Evolutionary conservation across 1,284 basidiomycete genomes (phyloP).

Genomic region (Malassezia pachydermatis): DNA sequence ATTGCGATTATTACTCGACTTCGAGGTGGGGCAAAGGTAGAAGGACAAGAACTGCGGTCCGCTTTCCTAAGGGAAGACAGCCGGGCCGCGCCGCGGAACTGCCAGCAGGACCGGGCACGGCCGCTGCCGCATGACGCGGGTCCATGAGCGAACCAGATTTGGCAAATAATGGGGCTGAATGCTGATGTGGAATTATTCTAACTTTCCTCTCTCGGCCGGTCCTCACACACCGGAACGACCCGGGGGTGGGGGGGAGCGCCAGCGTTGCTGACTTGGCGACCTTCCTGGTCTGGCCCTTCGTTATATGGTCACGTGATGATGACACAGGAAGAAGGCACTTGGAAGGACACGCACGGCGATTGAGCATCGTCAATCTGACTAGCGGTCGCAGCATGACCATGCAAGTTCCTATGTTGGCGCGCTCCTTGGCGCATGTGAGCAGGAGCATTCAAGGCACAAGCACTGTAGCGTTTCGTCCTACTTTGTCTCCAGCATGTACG

Average conservation of each 20-base stretch:
- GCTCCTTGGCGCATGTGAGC: too few relatives aligned
- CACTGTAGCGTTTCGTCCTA: too few relatives aligned
- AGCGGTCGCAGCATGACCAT: too few relatives aligned
- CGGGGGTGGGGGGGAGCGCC: slow-evolving; percentile 5
- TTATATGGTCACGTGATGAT: not conserved
- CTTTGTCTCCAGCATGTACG: too few relatives aligned
- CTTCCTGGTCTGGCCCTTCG: not conserved
- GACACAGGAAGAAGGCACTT: too few relatives aligned
- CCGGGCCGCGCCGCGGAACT: slow-evolving; percentile 15
- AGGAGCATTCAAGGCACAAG: too few relatives aligned
- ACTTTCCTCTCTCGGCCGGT: slow-evolving; percentile 8
- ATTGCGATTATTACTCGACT: slow-evolving; percentile 26
- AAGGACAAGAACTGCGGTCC: slow-evolving; percentile 14
- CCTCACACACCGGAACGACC: slow-evolving; percentile 5
- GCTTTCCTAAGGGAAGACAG: slow-evolving; percentile 8
- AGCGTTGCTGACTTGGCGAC: too few relatives aligned
- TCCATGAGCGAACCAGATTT: slow-evolving; percentile 2
- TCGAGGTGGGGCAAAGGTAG: slow-evolving; percentile 13
- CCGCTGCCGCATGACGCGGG: slow-evolving; percentile 8
- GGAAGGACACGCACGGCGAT: too few relatives aligned
- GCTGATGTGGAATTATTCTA: slow-evolving; percentile 4
- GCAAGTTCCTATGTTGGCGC: too few relatives aligned
- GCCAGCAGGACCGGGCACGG: slow-evolving; percentile 15
- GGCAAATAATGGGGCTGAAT: slow-evolving; percentile 11
- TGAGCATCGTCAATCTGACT: too few relatives aligned